Base-by-base conservation (phyloP, 164 flowering plant genomes). In the Hamamelis virginiana region DNA sequence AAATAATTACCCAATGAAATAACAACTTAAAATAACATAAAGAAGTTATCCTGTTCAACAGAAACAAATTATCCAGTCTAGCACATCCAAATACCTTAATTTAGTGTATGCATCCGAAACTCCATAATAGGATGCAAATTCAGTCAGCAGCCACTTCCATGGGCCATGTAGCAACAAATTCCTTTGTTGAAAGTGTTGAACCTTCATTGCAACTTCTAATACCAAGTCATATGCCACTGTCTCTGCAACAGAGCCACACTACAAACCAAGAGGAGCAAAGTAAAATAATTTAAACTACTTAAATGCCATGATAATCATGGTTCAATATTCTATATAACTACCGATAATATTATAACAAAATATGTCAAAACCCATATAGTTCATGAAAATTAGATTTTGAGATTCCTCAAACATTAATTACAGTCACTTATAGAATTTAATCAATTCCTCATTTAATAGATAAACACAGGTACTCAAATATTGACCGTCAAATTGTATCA, bases 241-340 rank as follows among this genome's bases (percentile, higher is more conserved):
- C 80, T 91, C 97, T 62, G 94, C 97, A 72, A 91, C 83, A 57
- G 87, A 80, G 43, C 94, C 94, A 72, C 87, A 86, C 94, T 89
- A 57, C 38, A 28, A 74, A 69, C 70, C 72, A 64, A 73, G 67
- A 58, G 14, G 26, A 26, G 63, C 9, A 50, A 52, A 52, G n/a
- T 19, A 18, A 15, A 51, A 22, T 21, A 52, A 19, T 18, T 52
- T 22, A 14, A n/a, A 52, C 57, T 18, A 43, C 52, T 59, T 16
- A 16, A 15, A 28, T 59, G 22, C 43, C 15, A 14, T 8, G 27
- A 6, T 59, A 5, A 21, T 59, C 15, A 12, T 12, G 23, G 1
- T 14, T 27, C 16, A 26, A 1, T 28, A 26, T 59, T 21, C 15
- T 6, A 33, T 2, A 33, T 33, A 33, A 33, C 41, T 33, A 33